Evolutionary conservation across 1,139 yeast species (phyloP), one percentile per base, ranked within the genome.

Genomic region (Magnusiomyces paraingens): DNA sequence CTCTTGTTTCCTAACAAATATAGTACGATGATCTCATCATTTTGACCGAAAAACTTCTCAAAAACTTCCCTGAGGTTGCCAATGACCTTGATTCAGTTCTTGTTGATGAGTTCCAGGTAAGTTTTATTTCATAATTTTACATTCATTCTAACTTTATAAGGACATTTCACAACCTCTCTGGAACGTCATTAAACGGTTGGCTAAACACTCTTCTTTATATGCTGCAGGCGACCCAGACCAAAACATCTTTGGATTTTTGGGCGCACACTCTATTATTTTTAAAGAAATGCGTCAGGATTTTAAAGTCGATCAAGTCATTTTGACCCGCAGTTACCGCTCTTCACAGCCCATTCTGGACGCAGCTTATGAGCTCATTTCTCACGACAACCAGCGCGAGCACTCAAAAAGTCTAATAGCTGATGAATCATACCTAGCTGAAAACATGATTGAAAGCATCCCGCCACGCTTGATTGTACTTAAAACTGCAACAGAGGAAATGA

Each of bases 191-290:
- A 29, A 44, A 8, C 17, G 5, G 6, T 29, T 40, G 14, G 38
- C 52, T 15, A 36, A 43, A n/a, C 11, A 22, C 14, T 47, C 53
- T 1, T 32, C 53, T 5, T 18, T 53, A 12, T 55, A 52, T 47
- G 56, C 89, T 1, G 98, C 93, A 0, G 99, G 99, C 1, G 99
- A 93, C 64, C 96, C 97, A 0, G 96, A 93, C 68, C 98, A 93
- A 68, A 84, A 95, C 64, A 93, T 93, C 32, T 93, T 91, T 66
- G 89, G 98, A 58, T 83, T 86, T 62, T 97, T 97, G 0, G 82
- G 83, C 47, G 76, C 84, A 0, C 73, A 74, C 17, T 35, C 54
- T 1, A 21, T 39, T 12, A 90, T 88, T 62, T 88, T 93, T 62
- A 71, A 70, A 38, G 73, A 73, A 14, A 83, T 93, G 90, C 67